Base-by-base conservation (phyloP, 495 filamentous ascomycete genomes). In the Talaromyces borbonicus region DNA sequence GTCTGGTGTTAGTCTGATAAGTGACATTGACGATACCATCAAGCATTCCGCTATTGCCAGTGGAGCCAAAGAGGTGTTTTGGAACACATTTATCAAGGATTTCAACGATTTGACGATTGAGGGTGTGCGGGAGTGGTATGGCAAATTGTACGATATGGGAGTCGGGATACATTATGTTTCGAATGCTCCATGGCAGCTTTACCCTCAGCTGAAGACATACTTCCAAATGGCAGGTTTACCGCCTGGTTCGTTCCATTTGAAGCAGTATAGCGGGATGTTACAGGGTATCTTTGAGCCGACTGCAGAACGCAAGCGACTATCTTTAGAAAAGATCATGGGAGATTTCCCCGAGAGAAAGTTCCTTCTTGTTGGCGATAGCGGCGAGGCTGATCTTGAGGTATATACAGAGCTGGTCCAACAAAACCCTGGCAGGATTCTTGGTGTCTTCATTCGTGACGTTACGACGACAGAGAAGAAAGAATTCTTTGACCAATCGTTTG, bases 281-380 rank as follows among this genome's bases (percentile, higher is more conserved):
- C 88, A 95, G 62, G 92, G 92, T 0, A 95, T 99, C 32, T 96
- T 99, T 52, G 92, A 99, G 63, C 93, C 92, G 15, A 92, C 94
- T 2, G 87, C 90, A 0, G 92, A 97, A 62, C 70, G 90, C 33
- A 99, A 99, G 67, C 90, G 86, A 58, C 79, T 79, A 0, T 84
- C 84, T 0, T 67, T 99, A 1, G 89, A 95, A 50, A 82, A 76
- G 50, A 84, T 99, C 26, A 65, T 96, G 51, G 68, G 74, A 15
- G 92, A 99, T 55, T 99, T 97, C 56, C 92, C 92, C 0, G 73
- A 89, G 38, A 72, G 93, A 35, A 84, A 79, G 50, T 99, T 96
- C 60, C 75, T 99, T 7, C 74, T 99, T 0, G 82, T 95, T 25
- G 92, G 92, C 3, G 92, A 98, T 54, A 95, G 89, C 53, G 92